phyloP scores from a whole-genome alignment of 108 stramenopile species.

The Skeletonema marinoi region DNA sequence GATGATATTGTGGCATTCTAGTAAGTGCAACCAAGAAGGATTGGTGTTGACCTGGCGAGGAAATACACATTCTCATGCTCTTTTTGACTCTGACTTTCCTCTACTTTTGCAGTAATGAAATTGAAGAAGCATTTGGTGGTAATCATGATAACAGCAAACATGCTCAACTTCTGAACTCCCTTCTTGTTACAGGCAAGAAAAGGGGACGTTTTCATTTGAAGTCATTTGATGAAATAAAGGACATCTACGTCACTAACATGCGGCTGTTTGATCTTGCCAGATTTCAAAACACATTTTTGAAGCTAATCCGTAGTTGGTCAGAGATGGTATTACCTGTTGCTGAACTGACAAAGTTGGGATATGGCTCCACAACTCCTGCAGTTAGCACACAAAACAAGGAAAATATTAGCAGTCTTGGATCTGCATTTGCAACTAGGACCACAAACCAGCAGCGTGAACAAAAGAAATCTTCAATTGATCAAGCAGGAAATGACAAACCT shows the following conservation, averaged over 20 bases:
- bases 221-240: constrained; percentile 18
- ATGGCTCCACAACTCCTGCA: constrained; percentile 17
- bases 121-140: constrained; percentile 16
- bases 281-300: constrained; percentile 28
- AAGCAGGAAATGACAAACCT: background rate
- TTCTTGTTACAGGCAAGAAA: constrained; percentile 15
- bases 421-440: background rate
- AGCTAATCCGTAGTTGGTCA: constrained; percentile 40
- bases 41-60: background rate
- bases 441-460: background rate
- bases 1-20: constrained; percentile 39
- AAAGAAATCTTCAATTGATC: background rate
- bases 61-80: background rate
- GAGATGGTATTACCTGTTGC: constrained; percentile 38
- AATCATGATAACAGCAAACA: constrained; percentile 15
- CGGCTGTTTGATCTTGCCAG: constrained; percentile 26
- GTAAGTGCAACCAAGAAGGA: constrained; percentile 18
- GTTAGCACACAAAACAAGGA: background rate
- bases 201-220: constrained; percentile 16
- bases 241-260: constrained; percentile 3
- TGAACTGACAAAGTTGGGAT: constrained; percentile 26
- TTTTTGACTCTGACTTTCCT: background rate
- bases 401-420: constrained; percentile 5
- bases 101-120: constrained; percentile 13
- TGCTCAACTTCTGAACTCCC: constrained; percentile 23